phyloP scores from a whole-genome alignment of 163 green algal genomes.

The Prototheca wickerhamii region DNA sequence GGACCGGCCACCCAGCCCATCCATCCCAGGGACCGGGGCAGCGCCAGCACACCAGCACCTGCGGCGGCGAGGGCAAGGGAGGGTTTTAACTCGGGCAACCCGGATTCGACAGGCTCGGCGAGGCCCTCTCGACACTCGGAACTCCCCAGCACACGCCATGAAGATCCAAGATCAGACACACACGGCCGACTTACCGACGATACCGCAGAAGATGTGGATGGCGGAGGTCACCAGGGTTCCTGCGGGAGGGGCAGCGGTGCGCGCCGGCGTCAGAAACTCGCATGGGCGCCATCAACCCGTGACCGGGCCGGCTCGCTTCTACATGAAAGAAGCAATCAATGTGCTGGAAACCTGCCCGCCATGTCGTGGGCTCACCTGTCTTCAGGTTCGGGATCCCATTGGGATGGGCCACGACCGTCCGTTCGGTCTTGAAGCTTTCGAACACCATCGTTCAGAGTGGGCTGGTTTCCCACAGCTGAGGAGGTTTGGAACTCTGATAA shows the following conservation, averaged over 20 bases:
- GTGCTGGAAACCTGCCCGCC: background rate
- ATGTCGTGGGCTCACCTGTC: constrained; percentile 1
- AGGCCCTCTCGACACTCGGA: background rate
- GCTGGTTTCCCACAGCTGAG: too few relatives aligned
- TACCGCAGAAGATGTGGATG: constrained; percentile 17
- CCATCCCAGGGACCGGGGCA: constrained; percentile 8
- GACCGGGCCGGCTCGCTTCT: background rate
- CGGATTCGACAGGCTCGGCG: background rate
- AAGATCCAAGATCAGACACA: background rate
- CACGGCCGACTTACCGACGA: background rate
- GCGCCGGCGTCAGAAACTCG: background rate
- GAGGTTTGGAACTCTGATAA: too few relatives aligned
- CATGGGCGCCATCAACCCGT: background rate
- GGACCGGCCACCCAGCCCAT: constrained; percentile 13
- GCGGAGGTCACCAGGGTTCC: constrained; percentile 2
- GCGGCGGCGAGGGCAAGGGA: background rate
- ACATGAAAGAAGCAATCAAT: background rate
- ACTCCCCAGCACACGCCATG: background rate
- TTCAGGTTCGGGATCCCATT: constrained; percentile 14
- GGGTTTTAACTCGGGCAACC: background rate
- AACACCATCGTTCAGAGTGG: too few relatives aligned
- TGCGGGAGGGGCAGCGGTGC: background rate
- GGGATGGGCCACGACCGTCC: background rate
- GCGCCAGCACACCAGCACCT: constrained; percentile 17
- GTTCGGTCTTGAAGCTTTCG: too few relatives aligned